These are phyloP conservation scores for Pythium periplocum DNA, from an alignment of 352 stramenopile species.

Conservation along the genomic window DNA sequence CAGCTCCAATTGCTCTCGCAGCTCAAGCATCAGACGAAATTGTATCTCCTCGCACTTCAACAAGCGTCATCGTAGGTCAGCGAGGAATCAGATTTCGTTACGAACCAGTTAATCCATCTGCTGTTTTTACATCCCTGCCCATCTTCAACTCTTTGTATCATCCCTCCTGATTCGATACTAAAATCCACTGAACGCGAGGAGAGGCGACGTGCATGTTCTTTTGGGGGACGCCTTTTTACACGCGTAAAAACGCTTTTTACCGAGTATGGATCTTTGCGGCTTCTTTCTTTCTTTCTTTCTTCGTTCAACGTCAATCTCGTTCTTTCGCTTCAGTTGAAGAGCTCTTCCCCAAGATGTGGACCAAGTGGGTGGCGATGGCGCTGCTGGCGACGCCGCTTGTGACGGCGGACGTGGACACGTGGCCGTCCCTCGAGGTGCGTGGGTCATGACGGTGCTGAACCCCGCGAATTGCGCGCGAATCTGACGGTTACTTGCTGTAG, in stretches of 20 bases:
- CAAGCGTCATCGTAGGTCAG: conserved; percentile 9
- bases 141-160: not conserved
- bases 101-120: conserved; percentile 1
- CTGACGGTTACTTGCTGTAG: conserved; percentile 17
- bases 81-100: not conserved
- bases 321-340: too few species aligned
- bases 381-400: conserved; percentile 19
- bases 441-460: conserved; percentile 7
- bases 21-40: conserved; percentile 77
- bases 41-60: conserved; percentile 69
- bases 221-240: too few species aligned
- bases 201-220: too few species aligned
- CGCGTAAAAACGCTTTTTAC: too few species aligned
- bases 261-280: too few species aligned
- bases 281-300: too few species aligned
- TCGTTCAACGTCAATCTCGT: too few species aligned
- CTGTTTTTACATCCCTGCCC: not conserved
- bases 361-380: conserved; percentile 10
- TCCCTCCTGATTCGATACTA: not conserved
- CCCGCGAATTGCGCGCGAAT: conserved; percentile 1
- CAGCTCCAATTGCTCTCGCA: conserved; percentile 53
- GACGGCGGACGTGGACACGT: conserved; percentile 69
- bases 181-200: too few species aligned
- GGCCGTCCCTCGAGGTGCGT: conserved; percentile 75
- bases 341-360: conserved; percentile 5